Base-by-base conservation (phyloP, 306 rosid genomes). In the Vicia villosa region DNA sequence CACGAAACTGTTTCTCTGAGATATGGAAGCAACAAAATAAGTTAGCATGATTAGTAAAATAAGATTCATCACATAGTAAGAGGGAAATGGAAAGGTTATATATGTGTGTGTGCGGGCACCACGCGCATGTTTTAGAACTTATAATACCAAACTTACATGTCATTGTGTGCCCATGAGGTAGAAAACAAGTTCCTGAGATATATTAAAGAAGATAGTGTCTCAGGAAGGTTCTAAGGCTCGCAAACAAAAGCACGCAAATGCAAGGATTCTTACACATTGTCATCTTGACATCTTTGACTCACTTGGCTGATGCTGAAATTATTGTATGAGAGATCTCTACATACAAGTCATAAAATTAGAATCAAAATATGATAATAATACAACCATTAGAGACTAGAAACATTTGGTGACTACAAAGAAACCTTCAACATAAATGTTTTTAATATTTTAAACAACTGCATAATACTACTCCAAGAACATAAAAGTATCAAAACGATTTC, bases 241-340 rank as follows among this genome's bases (percentile, higher is more conserved):
- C 42, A 57, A 56, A 64, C 7, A 49, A 68, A 57, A 10, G 24
- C 16, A 56, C 9, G 49, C 6, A 69, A 30, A 26, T 63, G 20
- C 22, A 70, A 36, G 65, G 13, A 40, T 55, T 66, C 96, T 86
- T 85, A 89, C 96, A 74, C 54, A 1, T 32, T 64, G 47, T 61
- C 68, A 6, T 20, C 3, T 28, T 59, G 54, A 74, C 96, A 89
- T 55, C 32, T 12, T 13, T 26, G 37, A 14, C 15, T 73, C 38
- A 21, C 69, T 22, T 69, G 41, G 61, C n/a, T 65, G 4, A 5
- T 10, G 34, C 79, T 78, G 47, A 90, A 74, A 70, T 80, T 79
- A 72, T 90, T 90, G 59, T 82, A 90, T 52, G 96, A 87, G 70
- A 90, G 52, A 82, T 90, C 96, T 49, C 96, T 90, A 66, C 15